phyloP scores from a whole-genome alignment of 2,329 filamentous ascomycete genomes.

The Neurospora sp. region DNA sequence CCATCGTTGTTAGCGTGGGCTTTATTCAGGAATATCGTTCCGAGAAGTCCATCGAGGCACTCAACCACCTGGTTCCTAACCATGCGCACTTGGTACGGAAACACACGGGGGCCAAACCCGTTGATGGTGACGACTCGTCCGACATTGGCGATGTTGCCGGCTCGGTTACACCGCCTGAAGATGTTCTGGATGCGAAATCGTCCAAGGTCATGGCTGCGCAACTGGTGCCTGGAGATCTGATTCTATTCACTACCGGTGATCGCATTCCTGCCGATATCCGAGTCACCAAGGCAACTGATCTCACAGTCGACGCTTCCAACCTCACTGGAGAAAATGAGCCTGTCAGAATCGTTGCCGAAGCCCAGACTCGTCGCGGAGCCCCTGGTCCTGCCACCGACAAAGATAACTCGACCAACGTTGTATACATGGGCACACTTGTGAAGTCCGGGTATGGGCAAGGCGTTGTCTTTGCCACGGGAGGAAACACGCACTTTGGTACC shows the following conservation, averaged over 20 bases:
- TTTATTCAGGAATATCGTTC: conserved; percentile 97
- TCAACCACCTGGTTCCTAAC: conserved; percentile 89
- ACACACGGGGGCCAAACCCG: conserved; percentile 33
- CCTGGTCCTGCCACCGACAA: conserved; percentile 34
- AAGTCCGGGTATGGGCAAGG: conserved; percentile 92
- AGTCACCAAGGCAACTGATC: conserved; percentile 79
- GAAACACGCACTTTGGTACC: conserved; percentile 87
- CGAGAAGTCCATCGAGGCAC: conserved; percentile 90
- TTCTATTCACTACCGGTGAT: conserved; percentile 91
- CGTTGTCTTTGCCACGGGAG: conserved; percentile 93
- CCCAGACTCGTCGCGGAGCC: conserved; percentile 27
- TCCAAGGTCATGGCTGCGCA: conserved; percentile 78
- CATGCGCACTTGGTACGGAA: conserved; percentile 84
- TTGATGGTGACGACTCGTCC: conserved; percentile 30
- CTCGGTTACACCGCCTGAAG: conserved; percentile 50
- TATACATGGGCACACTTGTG: conserved; percentile 95
- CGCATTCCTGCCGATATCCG: conserved; percentile 93
- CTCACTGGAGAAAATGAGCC: conserved; percentile 95
- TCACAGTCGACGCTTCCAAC: conserved; percentile 95
- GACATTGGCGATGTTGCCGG: conserved; percentile 39
- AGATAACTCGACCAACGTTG: conserved; percentile 78
- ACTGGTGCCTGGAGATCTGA: conserved; percentile 84
- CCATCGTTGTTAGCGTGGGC: conserved; percentile 90
- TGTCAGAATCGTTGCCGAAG: conserved; percentile 64
- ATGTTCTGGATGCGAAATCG: conserved; percentile 60